Evolutionary conservation across 1,284 basidiomycete genomes (phyloP), one percentile per base, ranked within the genome.

Genomic region (Irpex sp.): DNA sequence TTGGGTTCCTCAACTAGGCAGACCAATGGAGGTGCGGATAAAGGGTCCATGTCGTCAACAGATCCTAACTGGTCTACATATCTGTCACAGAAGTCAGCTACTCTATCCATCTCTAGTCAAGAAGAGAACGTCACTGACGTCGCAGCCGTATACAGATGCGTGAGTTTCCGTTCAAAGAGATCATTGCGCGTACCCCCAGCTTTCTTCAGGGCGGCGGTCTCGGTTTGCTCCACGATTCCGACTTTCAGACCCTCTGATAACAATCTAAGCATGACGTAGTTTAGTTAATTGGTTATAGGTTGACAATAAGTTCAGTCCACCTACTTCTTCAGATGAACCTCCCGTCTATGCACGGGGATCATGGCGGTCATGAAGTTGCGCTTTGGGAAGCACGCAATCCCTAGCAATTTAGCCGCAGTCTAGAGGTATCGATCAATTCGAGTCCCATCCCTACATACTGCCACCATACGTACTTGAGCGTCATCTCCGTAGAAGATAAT

Each of bases 161-260:
- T 92, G 2, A 98, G 74, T 69, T 89, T 84, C 52, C 97, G 85
- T 13, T 88, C 86, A 71, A 99, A 99, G 0, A 93, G 88, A 0
- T 85, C 82, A 71, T 91, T 93, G 57, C 88, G 83, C 66, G 90
- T 96, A 62, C 94, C 92, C 62, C 94, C 85, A 2, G 84, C 88
- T 74, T 96, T 97, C 78, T 99, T 98, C 60, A 99, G 81, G 0
- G 97, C 97, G 0, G 97, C 94, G 0, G 97, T 98, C 77, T 99
- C 97, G 2, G 84, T 87, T 75, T 98, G 97, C n/a, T 89, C 85
- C 0, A 97, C 89, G 9, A 99, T 87, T 8, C 97, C 97, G 58
- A 99, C 86, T 76, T 94, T 93, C 74, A 95, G 83, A 0, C 96
- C 96, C 61, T 89, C 85, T 0, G 92, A 89, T 51, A 98, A 83